Conservation (phyloP, 2,329 filamentous ascomycete species). For the Septoria petroselini region DNA sequence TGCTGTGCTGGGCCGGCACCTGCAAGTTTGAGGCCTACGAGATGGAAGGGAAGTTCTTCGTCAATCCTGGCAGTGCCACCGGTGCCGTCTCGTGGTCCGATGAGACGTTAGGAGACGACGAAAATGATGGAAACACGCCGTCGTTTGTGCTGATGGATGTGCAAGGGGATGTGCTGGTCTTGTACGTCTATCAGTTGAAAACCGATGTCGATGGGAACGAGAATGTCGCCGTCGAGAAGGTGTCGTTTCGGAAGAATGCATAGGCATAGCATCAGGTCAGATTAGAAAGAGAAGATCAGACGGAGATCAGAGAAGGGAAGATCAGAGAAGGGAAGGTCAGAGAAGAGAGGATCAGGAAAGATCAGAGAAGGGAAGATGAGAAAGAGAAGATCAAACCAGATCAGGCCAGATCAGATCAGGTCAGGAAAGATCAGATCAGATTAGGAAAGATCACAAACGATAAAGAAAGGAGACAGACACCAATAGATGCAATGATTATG, state of each 20-base stretch:
- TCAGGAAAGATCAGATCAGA: too few relatives aligned
- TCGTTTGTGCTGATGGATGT: conserved; percentile 99
- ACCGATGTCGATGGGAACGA: conserved; percentile 53
- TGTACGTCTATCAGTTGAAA: conserved; percentile 77
- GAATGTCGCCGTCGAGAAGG: conserved; percentile 56
- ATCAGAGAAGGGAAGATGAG: too few relatives aligned
- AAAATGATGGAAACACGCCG: conserved; percentile 67
- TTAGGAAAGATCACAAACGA: too few relatives aligned
- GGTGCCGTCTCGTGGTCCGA: conserved; percentile 61
- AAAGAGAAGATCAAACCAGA: too few relatives aligned
- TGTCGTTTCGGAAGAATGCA: conserved; percentile 52
- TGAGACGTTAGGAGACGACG: conserved; percentile 36
- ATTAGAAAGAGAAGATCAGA: conserved; percentile 16
- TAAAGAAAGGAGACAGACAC: too few relatives aligned
- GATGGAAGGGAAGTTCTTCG: conserved; percentile 69
- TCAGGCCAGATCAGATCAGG: too few relatives aligned
- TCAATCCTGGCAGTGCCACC: conserved; percentile 67
- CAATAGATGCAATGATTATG: too few relatives aligned
- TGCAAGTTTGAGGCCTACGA: conserved; percentile 70
- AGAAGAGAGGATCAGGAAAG: too few relatives aligned
- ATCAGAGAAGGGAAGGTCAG: neutral
- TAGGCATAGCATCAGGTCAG: conserved; percentile 21
- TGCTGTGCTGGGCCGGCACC: conserved; percentile 66
- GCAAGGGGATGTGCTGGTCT: conserved; percentile 89
- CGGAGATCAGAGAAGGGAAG: conserved; percentile 14